Conservation (phyloP, 495 filamentous ascomycete species). For the Extremus antarcticus region DNA sequence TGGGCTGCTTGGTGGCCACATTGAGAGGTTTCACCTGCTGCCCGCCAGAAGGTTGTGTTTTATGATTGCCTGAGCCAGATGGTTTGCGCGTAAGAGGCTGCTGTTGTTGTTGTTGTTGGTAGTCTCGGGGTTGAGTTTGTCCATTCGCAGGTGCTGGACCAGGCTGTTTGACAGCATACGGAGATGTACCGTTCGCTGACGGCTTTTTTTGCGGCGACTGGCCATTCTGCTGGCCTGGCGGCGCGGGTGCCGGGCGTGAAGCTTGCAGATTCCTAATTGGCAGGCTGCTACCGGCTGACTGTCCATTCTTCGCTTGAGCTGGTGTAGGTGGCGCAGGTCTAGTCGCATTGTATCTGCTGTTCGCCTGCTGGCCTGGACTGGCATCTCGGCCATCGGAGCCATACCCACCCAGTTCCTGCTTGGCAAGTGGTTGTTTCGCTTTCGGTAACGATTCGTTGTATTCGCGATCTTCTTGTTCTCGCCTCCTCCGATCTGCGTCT, state of each 20-base stretch:
- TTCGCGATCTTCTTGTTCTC: slow-evolving; percentile 55
- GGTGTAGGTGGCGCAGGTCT: slow-evolving; percentile 56
- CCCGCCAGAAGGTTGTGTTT: slow-evolving; percentile 20
- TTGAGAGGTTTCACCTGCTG: slow-evolving; percentile 71
- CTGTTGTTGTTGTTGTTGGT: slow-evolving; percentile 5
- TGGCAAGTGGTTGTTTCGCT: slow-evolving; percentile 60
- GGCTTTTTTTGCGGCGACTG: slow-evolving; percentile 16
- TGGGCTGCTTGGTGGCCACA: slow-evolving; percentile 66
- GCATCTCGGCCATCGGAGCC: slow-evolving; percentile 34
- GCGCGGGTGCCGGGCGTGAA: slow-evolving; percentile 47
- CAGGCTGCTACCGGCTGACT: slow-evolving; percentile 30
- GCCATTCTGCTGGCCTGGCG: slow-evolving; percentile 35
- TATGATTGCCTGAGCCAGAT: slow-evolving; percentile 8
- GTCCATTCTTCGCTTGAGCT: slow-evolving; percentile 35
- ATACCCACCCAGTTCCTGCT: slow-evolving; percentile 65
- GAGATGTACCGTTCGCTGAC: slow-evolving; percentile 11
- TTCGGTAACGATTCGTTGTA: slow-evolving; percentile 84
- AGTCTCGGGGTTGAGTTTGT: slow-evolving; percentile 10
- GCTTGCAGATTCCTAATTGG: slow-evolving; percentile 40
- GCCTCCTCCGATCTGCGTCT: slow-evolving; percentile 46
- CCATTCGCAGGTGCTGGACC: slow-evolving; percentile 5
- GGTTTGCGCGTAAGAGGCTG: slow-evolving; percentile 20
- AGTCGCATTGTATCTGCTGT: slow-evolving; percentile 65
- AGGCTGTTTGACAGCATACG: slow-evolving; percentile 9
- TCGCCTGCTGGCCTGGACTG: slow-evolving; percentile 28